Conservation (phyloP, 2,329 filamentous ascomycete species). For the Fusarium sp. region DNA sequence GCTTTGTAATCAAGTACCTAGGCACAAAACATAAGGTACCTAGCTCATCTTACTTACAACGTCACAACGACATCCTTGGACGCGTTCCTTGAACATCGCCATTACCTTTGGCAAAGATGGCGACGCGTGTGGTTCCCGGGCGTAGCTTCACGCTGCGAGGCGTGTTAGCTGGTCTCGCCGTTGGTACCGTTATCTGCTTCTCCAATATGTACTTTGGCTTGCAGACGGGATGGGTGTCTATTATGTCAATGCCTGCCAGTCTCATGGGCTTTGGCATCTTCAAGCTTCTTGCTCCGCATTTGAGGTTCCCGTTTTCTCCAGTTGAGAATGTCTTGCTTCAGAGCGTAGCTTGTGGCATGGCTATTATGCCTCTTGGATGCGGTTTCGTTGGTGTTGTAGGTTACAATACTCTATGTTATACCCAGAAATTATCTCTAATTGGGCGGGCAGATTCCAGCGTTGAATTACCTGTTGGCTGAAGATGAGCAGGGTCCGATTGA, state of each 20-base stretch:
- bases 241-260: constrained; percentile 97
- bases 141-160: constrained; percentile 89
- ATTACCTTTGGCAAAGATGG: constrained; percentile 36
- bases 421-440: constrained; percentile 11
- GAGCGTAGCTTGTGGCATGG: constrained; percentile 94
- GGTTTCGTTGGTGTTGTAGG: constrained; percentile 90
- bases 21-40: not conserved
- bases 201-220: constrained; percentile 99
- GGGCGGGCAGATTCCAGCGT: constrained; percentile 77
- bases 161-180: constrained; percentile 82
- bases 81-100: constrained; percentile 11
- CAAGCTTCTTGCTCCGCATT: constrained; percentile 79
- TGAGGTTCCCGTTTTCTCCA: constrained; percentile 88
- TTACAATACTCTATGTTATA: constrained; percentile 26
- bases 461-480: constrained; percentile 85
- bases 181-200: constrained; percentile 93
- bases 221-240: constrained; percentile 81
- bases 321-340: constrained; percentile 98
- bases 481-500: constrained; percentile 85
- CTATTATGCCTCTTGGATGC: constrained; percentile 95
- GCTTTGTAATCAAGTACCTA: constrained; percentile 15
- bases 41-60: constrained; percentile 7
- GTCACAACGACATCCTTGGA: constrained; percentile 11
- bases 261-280: constrained; percentile 97
- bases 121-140: constrained; percentile 55